phyloP scores from a whole-genome alignment of 2,329 filamentous ascomycete genomes.

The Pseudohalonectria lignicola region DNA sequence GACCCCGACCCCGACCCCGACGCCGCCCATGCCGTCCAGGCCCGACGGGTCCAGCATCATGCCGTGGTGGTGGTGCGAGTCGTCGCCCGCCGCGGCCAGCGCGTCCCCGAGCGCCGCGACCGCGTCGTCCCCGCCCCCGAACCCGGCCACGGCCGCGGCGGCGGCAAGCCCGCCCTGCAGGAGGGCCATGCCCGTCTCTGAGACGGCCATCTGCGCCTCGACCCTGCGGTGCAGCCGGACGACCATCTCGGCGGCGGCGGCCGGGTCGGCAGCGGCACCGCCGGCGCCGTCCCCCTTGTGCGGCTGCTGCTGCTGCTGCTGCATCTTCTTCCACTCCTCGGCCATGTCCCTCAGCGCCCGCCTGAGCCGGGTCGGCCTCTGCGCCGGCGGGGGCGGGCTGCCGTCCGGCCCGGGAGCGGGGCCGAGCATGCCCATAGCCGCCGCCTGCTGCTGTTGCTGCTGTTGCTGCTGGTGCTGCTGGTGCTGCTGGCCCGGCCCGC shows the following conservation, averaged over 20 bases:
- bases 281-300: too few species aligned
- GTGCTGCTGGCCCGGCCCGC: neutral
- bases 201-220: conserved; percentile 47
- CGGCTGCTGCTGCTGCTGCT: too few species aligned
- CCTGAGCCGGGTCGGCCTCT: conserved; percentile 43
- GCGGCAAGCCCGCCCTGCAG: neutral
- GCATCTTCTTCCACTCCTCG: conserved; percentile 43
- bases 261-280: too few species aligned
- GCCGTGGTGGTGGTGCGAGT: neutral
- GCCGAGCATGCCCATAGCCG: conserved; percentile 16
- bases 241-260: conserved; percentile 46
- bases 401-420: conserved; percentile 14
- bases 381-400: conserved; percentile 23
- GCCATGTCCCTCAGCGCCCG: conserved; percentile 48
- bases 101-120: conserved; percentile 1
- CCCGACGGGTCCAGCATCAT: conserved; percentile 4
- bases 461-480: neutral
- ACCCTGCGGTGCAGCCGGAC: conserved; percentile 53
- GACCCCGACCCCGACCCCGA: too few species aligned
- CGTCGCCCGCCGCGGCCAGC: conserved; percentile 1
- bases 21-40: neutral
- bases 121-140: neutral
- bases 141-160: neutral
- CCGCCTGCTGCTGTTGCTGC: neutral
- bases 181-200: conserved; percentile 5